These are phyloP conservation scores for Scedosporium dehoogii DNA, from an alignment of 2,329 filamentous ascomycete genomes.

Conservation along the genomic window DNA sequence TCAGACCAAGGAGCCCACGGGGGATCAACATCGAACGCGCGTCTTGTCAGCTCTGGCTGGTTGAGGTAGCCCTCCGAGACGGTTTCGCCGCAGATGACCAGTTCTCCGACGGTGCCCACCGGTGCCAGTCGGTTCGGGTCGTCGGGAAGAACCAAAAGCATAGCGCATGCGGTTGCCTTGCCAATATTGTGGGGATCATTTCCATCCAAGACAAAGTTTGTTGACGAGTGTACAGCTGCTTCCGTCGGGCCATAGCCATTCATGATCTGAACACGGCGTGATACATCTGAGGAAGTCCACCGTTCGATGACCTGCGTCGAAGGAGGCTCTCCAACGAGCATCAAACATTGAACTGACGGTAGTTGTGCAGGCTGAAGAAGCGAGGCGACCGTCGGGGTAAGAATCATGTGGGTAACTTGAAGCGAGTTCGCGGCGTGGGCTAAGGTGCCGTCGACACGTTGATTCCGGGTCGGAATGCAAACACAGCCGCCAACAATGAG, in stretches of 20 bases:
- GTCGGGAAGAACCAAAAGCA: neutral
- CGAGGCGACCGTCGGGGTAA: neutral
- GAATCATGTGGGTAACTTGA: neutral
- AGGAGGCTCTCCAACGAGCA: neutral
- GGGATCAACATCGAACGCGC: slow-evolving; percentile 21
- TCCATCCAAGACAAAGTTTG: neutral
- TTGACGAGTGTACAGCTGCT: neutral
- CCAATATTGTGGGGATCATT: neutral
- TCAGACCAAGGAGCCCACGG: slow-evolving; percentile 15
- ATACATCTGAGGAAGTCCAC: neutral
- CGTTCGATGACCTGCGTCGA: neutral
- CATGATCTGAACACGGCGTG: neutral
- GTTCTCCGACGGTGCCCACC: slow-evolving; percentile 17
- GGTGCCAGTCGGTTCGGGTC: neutral
- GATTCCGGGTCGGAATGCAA: slow-evolving; percentile 43
- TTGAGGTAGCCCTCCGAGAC: slow-evolving; percentile 34
- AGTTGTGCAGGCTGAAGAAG: neutral
- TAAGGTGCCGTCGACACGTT: slow-evolving; percentile 18
- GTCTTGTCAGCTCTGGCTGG: slow-evolving; percentile 9
- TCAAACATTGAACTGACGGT: neutral
- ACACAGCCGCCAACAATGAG: slow-evolving; percentile 37
- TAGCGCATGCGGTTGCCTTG: neutral
- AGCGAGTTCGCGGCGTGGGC: no score
- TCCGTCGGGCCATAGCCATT: neutral
- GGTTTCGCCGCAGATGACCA: slow-evolving; percentile 37